These are phyloP conservation scores for Crataegus laevigata DNA, from an alignment of 306 rosid species.

Conservation along the genomic window DNA sequence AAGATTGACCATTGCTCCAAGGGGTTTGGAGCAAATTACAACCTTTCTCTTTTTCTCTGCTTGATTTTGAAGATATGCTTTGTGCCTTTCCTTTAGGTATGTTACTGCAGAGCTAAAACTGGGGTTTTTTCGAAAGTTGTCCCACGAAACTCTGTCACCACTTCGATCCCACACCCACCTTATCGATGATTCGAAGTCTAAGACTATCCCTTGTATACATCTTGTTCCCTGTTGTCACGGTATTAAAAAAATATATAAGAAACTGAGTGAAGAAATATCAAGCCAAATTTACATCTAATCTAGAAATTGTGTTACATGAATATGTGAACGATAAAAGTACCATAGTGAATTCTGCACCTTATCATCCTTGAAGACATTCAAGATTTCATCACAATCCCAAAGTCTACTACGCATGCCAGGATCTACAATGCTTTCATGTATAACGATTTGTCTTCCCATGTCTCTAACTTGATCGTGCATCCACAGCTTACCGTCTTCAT, in stretches of 20 bases:
- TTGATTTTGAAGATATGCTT: constrained; percentile 9
- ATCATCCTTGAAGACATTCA: constrained; percentile 29
- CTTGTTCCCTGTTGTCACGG: constrained; percentile 29
- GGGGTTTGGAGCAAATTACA: constrained; percentile 22
- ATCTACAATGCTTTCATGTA: constrained; percentile 17
- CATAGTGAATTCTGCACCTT: constrained; percentile 24
- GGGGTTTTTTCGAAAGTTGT: constrained; percentile 20
- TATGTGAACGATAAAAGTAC: neutral
- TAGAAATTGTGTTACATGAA: neutral
- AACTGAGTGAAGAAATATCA: neutral
- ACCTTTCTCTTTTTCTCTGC: constrained; percentile 21
- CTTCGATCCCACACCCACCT: neutral
- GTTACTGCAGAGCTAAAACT: constrained; percentile 7
- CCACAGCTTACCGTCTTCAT: constrained; percentile 28
- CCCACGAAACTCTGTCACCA: constrained; percentile 15
- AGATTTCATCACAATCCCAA: constrained; percentile 48
- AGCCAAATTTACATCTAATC: neutral
- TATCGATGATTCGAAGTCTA: constrained; percentile 30
- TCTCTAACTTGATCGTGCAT: constrained; percentile 71
- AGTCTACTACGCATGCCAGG: constrained; percentile 50
- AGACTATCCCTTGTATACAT: constrained; percentile 36
- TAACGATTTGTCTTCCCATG: constrained; percentile 63
- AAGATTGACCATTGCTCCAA: constrained; percentile 37
- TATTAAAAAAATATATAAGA: neutral
- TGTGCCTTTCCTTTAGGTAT: constrained; percentile 29